phyloP scores from a whole-genome alignment of 371 early-diverging fungal genomes.

The Umbelopsis sp. region DNA sequence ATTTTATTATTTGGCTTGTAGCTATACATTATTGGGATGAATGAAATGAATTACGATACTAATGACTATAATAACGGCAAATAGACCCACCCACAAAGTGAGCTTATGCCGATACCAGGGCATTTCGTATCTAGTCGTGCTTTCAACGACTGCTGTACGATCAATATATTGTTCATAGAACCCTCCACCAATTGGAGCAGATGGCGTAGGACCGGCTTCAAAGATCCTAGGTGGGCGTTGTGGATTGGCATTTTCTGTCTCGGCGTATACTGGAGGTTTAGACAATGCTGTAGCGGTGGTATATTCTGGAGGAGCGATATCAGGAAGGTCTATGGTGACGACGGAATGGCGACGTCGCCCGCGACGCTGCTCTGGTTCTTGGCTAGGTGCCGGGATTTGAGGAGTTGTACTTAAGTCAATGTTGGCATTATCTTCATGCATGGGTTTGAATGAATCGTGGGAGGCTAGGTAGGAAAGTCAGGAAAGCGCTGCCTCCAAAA shows the following conservation, averaged over 20 bases:
- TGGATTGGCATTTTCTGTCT: neutral
- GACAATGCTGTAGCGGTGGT: conserved; percentile 1
- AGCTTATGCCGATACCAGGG: conserved; percentile 4
- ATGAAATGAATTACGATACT: conserved; percentile 4
- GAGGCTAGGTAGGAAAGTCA: neutral
- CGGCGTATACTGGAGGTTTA: conserved; percentile 10
- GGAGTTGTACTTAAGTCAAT: conserved; percentile 1
- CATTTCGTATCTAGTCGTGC: neutral
- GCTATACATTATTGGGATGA: neutral
- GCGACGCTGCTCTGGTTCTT: conserved; percentile 6
- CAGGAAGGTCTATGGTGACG: conserved; percentile 5
- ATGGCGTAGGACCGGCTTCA: neutral
- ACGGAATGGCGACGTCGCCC: conserved; percentile 14
- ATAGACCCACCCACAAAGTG: neutral
- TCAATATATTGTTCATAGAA: conserved; percentile 13
- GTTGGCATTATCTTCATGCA: conserved; percentile 3
- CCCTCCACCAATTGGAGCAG: neutral
- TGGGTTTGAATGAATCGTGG: conserved; percentile 4
- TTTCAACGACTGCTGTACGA: neutral
- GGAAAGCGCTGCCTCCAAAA: neutral
- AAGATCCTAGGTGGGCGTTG: conserved; percentile 1
- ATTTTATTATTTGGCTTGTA: neutral
- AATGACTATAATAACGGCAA: neutral
- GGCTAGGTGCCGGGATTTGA: neutral
- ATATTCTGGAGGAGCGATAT: conserved; percentile 3